These are phyloP conservation scores for Hsuehochloa calcarea DNA, from an alignment of 176 grass and related monocot genomes.

Conservation along the genomic window DNA sequence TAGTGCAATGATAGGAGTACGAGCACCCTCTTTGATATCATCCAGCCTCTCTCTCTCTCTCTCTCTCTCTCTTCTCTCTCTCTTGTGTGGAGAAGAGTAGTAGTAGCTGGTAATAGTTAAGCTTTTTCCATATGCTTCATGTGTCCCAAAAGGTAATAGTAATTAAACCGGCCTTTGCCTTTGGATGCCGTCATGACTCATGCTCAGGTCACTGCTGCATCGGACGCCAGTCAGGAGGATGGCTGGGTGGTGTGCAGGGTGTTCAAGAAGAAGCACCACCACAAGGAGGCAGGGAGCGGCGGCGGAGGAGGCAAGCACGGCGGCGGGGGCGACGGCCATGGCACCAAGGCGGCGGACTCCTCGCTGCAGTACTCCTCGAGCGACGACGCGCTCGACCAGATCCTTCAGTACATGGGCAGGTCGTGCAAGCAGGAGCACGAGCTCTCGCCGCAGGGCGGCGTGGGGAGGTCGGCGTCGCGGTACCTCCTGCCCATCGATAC, in stretches of 20 bases:
- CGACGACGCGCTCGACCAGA: slow-evolving; percentile 80
- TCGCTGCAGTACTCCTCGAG: slow-evolving; percentile 51
- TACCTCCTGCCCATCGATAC: slow-evolving; percentile 72
- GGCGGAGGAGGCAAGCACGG: slow-evolving; percentile 38
- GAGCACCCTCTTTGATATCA: slow-evolving; percentile 34
- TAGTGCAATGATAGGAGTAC: slow-evolving; percentile 60
- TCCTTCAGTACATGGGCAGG: slow-evolving; percentile 85
- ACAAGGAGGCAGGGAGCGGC: slow-evolving; percentile 48
- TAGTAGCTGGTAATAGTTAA: slow-evolving; percentile 31
- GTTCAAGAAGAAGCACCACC: slow-evolving; percentile 98
- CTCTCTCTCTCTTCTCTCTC: background rate
- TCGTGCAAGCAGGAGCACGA: slow-evolving; percentile 88
- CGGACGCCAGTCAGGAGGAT: slow-evolving; percentile 75
- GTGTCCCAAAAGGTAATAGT: slow-evolving; percentile 53
- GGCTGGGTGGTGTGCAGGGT: slow-evolving; percentile 98
- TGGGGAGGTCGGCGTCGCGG: background rate
- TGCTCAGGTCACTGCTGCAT: slow-evolving; percentile 33
- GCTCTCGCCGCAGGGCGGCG: background rate
- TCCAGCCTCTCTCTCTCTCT: background rate
- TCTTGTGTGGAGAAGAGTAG: background rate
- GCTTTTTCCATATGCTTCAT: slow-evolving; percentile 56
- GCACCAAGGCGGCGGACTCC: slow-evolving; percentile 26
- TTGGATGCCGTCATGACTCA: background rate
- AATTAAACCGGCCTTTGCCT: slow-evolving; percentile 27
- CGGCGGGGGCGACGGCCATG: slow-evolving; percentile 20